These are phyloP conservation scores for Cercospora nicotianae DNA, from an alignment of 2,329 filamentous ascomycete genomes.

Conservation along the genomic window DNA sequence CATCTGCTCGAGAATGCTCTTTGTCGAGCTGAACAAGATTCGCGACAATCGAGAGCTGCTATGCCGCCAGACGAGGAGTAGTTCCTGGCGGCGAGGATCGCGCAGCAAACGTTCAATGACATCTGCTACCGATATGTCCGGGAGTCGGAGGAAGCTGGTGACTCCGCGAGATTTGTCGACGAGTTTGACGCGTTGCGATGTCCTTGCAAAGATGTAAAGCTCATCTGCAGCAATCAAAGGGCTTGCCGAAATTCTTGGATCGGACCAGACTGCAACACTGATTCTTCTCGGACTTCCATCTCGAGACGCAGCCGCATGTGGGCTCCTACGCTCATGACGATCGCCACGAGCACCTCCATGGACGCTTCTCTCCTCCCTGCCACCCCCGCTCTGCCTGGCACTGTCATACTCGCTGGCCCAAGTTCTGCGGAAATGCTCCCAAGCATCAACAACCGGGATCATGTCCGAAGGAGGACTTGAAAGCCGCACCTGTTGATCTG, in stretches of 20 bases:
- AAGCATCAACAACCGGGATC: background rate
- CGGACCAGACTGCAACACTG: background rate
- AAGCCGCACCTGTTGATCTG: background rate
- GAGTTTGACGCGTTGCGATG: background rate
- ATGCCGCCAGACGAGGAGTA: background rate
- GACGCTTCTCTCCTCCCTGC: background rate
- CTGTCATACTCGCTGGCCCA: background rate
- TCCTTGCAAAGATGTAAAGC: background rate
- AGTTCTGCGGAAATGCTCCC: background rate
- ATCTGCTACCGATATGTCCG: slow-evolving; percentile 4
- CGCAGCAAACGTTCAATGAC: background rate
- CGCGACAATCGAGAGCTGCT: background rate
- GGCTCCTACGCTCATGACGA: background rate
- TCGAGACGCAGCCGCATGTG: background rate
- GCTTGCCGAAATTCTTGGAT: background rate
- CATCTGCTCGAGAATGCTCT: too few relatives aligned
- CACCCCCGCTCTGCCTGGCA: background rate
- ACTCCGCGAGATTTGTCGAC: background rate
- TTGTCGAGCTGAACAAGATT: background rate
- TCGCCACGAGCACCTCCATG: background rate
- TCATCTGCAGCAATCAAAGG: background rate
- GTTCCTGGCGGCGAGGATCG: background rate
- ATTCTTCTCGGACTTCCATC: background rate
- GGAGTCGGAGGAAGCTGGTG: background rate
- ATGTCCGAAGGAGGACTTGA: background rate